Conservation (phyloP, 805 yeast species). For the Schwanniomyces occidentalis region DNA sequence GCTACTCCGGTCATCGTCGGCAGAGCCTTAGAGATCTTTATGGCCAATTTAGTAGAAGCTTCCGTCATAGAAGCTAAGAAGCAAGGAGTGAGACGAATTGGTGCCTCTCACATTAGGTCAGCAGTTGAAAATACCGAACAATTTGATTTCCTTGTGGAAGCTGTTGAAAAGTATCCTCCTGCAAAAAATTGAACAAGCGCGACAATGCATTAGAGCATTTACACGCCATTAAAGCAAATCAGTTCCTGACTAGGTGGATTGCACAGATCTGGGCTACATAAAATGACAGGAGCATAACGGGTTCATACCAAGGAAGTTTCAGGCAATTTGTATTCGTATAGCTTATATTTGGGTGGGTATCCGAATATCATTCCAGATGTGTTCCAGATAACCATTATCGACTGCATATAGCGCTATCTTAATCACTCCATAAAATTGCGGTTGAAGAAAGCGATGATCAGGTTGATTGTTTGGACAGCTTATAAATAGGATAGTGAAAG, state of each 20-base stretch:
- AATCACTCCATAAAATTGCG: conserved; percentile 6
- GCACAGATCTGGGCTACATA: too few relatives aligned
- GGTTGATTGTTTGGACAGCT: too few relatives aligned
- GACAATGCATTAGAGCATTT: too few relatives aligned
- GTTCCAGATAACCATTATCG: too few relatives aligned
- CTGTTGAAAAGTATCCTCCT: conserved; percentile 61
- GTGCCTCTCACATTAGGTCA: conserved; percentile 76
- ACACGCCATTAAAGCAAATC: too few relatives aligned
- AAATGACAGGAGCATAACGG: too few relatives aligned
- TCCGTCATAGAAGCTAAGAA: conserved; percentile 74
- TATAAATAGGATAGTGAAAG: conserved; percentile 5
- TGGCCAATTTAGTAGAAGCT: conserved; percentile 85
- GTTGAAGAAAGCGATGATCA: conserved; percentile 6
- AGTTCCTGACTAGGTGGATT: too few relatives aligned
- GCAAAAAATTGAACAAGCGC: conserved; percentile 20
- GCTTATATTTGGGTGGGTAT: too few relatives aligned
- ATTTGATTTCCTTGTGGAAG: conserved; percentile 88
- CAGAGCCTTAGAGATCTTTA: conserved; percentile 87
- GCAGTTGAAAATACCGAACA: conserved; percentile 86
- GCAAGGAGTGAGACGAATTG: conserved; percentile 76
- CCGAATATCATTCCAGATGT: too few relatives aligned
- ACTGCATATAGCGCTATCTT: too few relatives aligned
- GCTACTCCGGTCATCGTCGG: conserved; percentile 99
- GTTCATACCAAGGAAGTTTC: too few relatives aligned
- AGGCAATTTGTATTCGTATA: too few relatives aligned